These are phyloP conservation scores for Gymnopilus dilepis DNA, from an alignment of 768 basidiomycete genomes.

Conservation along the genomic window DNA sequence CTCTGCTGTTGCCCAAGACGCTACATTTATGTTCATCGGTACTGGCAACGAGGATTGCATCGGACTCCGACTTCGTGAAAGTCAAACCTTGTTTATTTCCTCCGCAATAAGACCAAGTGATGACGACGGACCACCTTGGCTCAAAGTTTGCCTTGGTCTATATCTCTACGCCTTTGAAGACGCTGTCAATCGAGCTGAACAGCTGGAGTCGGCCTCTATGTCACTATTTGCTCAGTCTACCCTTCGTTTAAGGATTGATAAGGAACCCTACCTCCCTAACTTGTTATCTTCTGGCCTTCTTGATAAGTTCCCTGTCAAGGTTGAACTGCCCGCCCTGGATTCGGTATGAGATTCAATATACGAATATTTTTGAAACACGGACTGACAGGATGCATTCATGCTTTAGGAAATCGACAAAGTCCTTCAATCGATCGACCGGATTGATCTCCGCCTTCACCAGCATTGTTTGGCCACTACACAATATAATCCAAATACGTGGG, in stretches of 20 bases:
- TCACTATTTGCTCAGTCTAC: background rate
- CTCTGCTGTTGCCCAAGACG: constrained; percentile 14
- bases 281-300: background rate
- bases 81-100: constrained; percentile 16
- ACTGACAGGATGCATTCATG: background rate
- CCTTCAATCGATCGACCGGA: background rate
- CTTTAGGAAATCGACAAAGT: background rate
- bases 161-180: background rate
- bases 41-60: constrained; percentile 16
- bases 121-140: background rate
- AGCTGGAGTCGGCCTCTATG: background rate
- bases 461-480: background rate
- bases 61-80: constrained; percentile 15
- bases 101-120: background rate
- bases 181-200: background rate
- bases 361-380: background rate
- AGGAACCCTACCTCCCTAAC: background rate
- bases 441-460: background rate
- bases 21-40: constrained; percentile 14
- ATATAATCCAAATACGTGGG: background rate
- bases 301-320: background rate
- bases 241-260: background rate
- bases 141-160: background rate
- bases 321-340: background rate
- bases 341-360: background rate